Percentiles rank a stretch among this genome's conserved stretches.
Conservation (phyloP, 331 rosid species). For the Telfairia occidentalis region DNA sequence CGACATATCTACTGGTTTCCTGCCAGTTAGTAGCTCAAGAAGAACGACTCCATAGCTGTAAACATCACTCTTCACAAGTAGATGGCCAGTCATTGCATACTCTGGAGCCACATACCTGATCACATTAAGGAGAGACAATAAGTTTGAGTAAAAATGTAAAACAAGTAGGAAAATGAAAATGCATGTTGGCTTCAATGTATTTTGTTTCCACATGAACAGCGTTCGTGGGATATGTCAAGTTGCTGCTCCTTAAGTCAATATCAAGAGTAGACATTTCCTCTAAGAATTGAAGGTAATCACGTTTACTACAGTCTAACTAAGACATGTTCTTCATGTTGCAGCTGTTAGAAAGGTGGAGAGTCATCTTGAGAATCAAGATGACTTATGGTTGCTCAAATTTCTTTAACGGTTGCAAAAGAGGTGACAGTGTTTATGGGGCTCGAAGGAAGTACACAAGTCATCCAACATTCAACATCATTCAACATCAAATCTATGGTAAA, state of each 20-base stretch:
- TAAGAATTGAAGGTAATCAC: not conserved
- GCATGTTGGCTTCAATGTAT: not conserved
- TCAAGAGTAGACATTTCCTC: not conserved
- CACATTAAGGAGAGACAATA: constrained; percentile 1
- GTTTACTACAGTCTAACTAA: too few relatives aligned
- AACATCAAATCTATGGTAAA: not conserved
- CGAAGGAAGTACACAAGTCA: too few relatives aligned
- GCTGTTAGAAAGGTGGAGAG: too few relatives aligned
- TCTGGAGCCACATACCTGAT: constrained; percentile 95
- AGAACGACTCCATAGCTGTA: constrained; percentile 97
- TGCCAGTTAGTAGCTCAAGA: constrained; percentile 76
- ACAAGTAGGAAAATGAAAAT: not conserved
- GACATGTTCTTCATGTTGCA: too few relatives aligned
- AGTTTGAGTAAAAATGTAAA: not conserved
- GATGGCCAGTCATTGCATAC: constrained; percentile 98
- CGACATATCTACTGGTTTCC: constrained; percentile 93
- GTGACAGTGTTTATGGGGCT: too few relatives aligned
- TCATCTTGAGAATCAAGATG: too few relatives aligned
- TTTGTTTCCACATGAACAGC: too few relatives aligned
- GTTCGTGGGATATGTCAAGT: not conserved
- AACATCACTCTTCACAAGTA: constrained; percentile 91
- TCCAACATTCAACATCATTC: too few relatives aligned
- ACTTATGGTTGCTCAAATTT: too few relatives aligned
- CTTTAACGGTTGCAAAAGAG: too few relatives aligned
- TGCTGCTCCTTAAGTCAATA: not conserved